Base-by-base conservation (phyloP, 352 stramenopile genomes). In the Globisporangium camurandrum region DNA sequence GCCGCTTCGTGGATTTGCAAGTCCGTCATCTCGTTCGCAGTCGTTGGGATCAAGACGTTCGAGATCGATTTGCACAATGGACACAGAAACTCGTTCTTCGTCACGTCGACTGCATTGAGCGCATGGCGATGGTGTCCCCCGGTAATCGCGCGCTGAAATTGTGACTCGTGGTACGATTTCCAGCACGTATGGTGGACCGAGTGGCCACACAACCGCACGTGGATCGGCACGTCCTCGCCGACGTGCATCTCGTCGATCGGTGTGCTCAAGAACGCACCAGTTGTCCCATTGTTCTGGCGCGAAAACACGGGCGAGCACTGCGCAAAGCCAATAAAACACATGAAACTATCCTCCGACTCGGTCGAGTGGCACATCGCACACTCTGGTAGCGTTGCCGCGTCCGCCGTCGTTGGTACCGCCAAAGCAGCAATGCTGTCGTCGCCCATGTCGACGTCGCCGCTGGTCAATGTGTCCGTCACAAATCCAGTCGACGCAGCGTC, bases 1-100 rank as follows among this genome's bases (percentile, higher is more conserved):
- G 45, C 45, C 8, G 45, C 51, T 0, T n/a, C 26, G 9, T 54
- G 37, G 23, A 26, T 8, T 23, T 19, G 17, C 19, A 4, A 39
- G 37, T 59, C 52, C 23, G 63, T 62, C 27, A 84, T 56, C 51
- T 80, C 65, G 16, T 85, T 74, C 4, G 67, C 83, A 30, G 69
- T 78, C 27, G 71, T 81, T 16, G 95, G 95, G 61, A 98, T 96
- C 28, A 98, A 57, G 42, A 98, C 93, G 52, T 98, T 98, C 0
- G 88, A 97, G n/a, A 98, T 93, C 44, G 95, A 93, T 55, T 98
- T 98, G 75, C 95, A 98, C 23, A 98, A 63, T 3, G 95, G 95
- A 62, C 95, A 98, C 5, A 98, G 59, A 54, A 98, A 98, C 59
- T 98, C 94, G 40, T 96, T 95, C 58, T 98, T 96, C 31, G 93